Percentiles rank a stretch among this genome's conserved stretches.
These are phyloP conservation scores for Boletales sp. DNA, from an alignment of 768 basidiomycete genomes.

Conservation along the genomic window DNA sequence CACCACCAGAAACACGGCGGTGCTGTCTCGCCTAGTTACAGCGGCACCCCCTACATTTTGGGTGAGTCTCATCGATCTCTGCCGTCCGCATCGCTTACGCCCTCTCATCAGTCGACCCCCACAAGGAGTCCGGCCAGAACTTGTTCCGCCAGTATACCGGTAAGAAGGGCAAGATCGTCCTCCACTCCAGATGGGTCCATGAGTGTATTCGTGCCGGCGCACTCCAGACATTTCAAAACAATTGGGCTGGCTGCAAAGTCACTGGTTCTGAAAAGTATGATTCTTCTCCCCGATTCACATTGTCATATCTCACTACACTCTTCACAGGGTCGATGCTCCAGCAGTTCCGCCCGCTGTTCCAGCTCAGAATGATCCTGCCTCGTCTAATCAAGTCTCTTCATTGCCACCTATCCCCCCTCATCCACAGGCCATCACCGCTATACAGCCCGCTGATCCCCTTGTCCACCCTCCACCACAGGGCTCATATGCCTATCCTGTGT, in stretches of 20 bases:
- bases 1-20: constrained; percentile 71
- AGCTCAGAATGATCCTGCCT: constrained; percentile 20
- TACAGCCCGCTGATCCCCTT: constrained; percentile 25
- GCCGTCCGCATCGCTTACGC: constrained; percentile 1
- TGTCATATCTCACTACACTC: background rate
- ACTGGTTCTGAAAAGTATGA: constrained; percentile 69
- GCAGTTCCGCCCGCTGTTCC: constrained; percentile 13
- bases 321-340: constrained; percentile 24
- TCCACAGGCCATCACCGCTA: constrained; percentile 26
- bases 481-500: constrained; percentile 32
- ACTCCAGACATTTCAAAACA: constrained; percentile 69
- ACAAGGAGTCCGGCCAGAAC: constrained; percentile 76
- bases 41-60: constrained; percentile 74
- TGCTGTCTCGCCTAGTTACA: constrained; percentile 68
- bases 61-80: constrained; percentile 42
- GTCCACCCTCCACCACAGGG: constrained; percentile 29
- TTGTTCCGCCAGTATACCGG: constrained; percentile 74
- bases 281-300: background rate
- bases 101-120: constrained; percentile 60
- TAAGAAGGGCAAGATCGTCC: constrained; percentile 78
- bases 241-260: constrained; percentile 82
- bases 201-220: constrained; percentile 69
- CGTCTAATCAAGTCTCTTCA: constrained; percentile 21
- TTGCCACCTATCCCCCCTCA: constrained; percentile 27
- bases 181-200: constrained; percentile 70